Evolutionary conservation across 2,329 filamentous ascomycete genomes (phyloP), one percentile per base, ranked within the genome.

Genomic region (Colletotrichum sp.): DNA sequence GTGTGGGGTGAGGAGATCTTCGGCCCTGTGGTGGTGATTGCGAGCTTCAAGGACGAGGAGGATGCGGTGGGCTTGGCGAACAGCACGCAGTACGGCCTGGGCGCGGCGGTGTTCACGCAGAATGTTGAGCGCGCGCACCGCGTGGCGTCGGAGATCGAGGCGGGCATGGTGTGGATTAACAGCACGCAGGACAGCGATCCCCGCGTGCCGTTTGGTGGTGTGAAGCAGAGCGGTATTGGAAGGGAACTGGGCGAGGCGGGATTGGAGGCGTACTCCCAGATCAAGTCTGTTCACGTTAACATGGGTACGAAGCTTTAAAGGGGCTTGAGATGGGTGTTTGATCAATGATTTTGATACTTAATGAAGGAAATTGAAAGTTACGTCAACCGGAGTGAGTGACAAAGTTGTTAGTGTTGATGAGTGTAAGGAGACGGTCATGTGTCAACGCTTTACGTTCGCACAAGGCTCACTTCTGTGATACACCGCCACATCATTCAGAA

Each of bases 21-120:
- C 36, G 87, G 87, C 0, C 87, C 87, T 1, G 84, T 89, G 18
- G 86, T 85, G 8, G 84, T 84, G 4, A 82, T 89, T 6, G 84
- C 83, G 13, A 81, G 83, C 18, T 89, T 89, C 80, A 82, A 83
- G 77, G 82, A 83, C 1, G 87, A 88, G 76, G 83, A 82, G 6
- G 86, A 89, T 36, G 87, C 86, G 1, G 79, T 89, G 12, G 69
- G 39, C n/a, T 79, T 88, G 70, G 87, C 87, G 32, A 89, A 89
- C 62, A 83, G 92, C 80, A 90, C 90, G 0, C 89, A 88, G 3
- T 93, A 93, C 79, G 92, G 92, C 3, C 86, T 93, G 0, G 92
- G 90, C 5, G 89, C 89, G 15, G 90, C 92, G 0, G 83, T 94
- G 3, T 94, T 94, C 78, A 93, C 89, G 0, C 85, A 89, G 72